Percentiles rank a stretch among this genome's conserved stretches.
These are phyloP conservation scores for Hyaloscypha bicolor DNA, from an alignment of 495 filamentous ascomycete genomes.

Conservation along the genomic window DNA sequence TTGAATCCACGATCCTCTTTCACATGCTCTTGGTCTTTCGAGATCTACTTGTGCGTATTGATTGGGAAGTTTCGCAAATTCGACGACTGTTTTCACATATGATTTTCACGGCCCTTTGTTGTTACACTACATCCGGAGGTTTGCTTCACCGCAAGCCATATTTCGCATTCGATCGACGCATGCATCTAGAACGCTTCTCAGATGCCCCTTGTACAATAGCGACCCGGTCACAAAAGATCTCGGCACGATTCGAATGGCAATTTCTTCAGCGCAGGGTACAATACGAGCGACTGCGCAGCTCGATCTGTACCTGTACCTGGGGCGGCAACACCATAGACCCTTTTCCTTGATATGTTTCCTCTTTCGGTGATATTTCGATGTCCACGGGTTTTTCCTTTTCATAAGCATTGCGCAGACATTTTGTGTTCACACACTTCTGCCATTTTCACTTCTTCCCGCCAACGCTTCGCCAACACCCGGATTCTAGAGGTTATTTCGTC, in stretches of 20 bases:
- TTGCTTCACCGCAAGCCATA: constrained; percentile 20
- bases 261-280: constrained; percentile 32
- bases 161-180: constrained; percentile 27
- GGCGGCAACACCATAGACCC: constrained; percentile 24
- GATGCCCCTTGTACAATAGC: constrained; percentile 33
- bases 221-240: constrained; percentile 32
- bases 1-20: constrained; percentile 17
- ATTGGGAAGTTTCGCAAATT: constrained; percentile 14
- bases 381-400: constrained; percentile 23
- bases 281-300: constrained; percentile 32
- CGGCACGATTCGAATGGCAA: constrained; percentile 30
- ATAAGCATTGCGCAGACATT: constrained; percentile 25
- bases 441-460: constrained; percentile 9
- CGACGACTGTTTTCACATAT: constrained; percentile 34
- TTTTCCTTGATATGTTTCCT: constrained; percentile 16
- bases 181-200: constrained; percentile 27
- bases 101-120: constrained; percentile 37
- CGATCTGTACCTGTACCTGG: constrained; percentile 36
- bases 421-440: constrained; percentile 30
- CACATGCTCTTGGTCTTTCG: background rate
- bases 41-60: background rate
- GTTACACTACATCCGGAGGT: constrained; percentile 32
- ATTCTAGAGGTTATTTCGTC: background rate
- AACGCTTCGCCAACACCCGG: background rate
- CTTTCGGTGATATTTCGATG: constrained; percentile 17